phyloP scores from a whole-genome alignment of 2,329 filamentous ascomycete species.

The Colletotrichum tropicale region DNA sequence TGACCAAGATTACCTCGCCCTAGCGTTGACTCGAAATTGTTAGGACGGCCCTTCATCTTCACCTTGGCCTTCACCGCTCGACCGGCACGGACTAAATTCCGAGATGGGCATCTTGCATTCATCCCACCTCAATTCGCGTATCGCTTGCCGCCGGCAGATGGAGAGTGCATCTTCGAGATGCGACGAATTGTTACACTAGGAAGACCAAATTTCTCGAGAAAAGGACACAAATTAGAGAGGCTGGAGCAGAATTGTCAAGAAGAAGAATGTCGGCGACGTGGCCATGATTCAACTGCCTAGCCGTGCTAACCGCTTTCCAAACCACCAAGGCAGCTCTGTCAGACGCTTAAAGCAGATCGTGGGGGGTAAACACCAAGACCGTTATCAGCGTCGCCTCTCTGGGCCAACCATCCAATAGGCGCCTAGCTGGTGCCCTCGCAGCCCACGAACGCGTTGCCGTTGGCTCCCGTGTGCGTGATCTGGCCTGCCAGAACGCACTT shows the following conservation, averaged over 20 bases:
- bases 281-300: background rate
- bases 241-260: background rate
- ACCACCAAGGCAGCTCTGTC: background rate
- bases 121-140: background rate
- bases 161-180: background rate
- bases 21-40: background rate
- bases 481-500: slow-evolving; percentile 61
- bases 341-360: background rate
- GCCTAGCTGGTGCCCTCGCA: slow-evolving; percentile 40
- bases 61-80: slow-evolving; percentile 5
- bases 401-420: background rate
- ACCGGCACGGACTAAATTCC: background rate
- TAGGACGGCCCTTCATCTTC: background rate
- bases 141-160: background rate
- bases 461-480: slow-evolving; percentile 76
- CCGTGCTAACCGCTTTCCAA: background rate
- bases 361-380: background rate
- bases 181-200: background rate
- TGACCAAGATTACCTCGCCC: background rate
- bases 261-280: background rate
- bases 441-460: slow-evolving; percentile 69
- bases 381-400: background rate
- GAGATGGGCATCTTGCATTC: background rate
- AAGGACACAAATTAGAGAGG: background rate
- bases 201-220: background rate